phyloP scores from a whole-genome alignment of 164 flowering plant genomes.

The Aristolochia fimbriata region DNA sequence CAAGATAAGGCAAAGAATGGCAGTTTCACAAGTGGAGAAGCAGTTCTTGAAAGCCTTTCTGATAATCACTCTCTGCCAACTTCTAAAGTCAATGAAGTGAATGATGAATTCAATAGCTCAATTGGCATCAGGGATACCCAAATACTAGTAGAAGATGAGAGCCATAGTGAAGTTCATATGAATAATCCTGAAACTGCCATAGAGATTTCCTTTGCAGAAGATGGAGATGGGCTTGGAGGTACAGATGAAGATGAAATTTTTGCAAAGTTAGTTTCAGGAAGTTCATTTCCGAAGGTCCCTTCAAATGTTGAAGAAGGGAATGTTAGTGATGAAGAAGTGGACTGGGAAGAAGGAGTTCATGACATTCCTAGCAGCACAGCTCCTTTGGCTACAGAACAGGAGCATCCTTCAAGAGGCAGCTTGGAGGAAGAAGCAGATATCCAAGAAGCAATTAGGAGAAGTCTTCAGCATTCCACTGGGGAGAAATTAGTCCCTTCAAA shows the following conservation, averaged over 20 bases:
- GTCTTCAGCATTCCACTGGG: constrained; percentile 41
- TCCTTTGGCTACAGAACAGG: constrained; percentile 12
- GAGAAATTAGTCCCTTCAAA: no score
- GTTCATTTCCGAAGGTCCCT: constrained; percentile 19
- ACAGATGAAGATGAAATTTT: constrained; percentile 53
- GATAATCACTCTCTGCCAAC: constrained; percentile 12
- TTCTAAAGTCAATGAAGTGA: constrained; percentile 10
- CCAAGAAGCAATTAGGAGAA: constrained; percentile 85
- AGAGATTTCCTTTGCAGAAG: constrained; percentile 51
- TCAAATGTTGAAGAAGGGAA: constrained; percentile 16
- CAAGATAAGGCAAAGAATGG: constrained; percentile 24
- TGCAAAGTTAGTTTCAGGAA: constrained; percentile 53
- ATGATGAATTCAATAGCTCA: constrained; percentile 13
- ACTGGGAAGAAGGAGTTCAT: constrained; percentile 68
- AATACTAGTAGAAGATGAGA: constrained; percentile 1
- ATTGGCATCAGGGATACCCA: constrained; percentile 3
- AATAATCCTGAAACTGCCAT: constrained; percentile 36
- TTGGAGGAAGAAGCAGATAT: constrained; percentile 72
- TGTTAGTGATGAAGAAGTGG: constrained; percentile 39
- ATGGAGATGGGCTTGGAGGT: constrained; percentile 18
- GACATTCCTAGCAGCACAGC: constrained; percentile 17
- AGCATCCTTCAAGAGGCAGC: constrained; percentile 34
- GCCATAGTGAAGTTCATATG: constrained; percentile 45
- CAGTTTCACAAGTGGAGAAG: constrained; percentile 9
- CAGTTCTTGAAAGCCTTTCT: constrained; percentile 7